phyloP scores from a whole-genome alignment of 176 grass and related monocot genomes.

The Cenchrus americanus region DNA sequence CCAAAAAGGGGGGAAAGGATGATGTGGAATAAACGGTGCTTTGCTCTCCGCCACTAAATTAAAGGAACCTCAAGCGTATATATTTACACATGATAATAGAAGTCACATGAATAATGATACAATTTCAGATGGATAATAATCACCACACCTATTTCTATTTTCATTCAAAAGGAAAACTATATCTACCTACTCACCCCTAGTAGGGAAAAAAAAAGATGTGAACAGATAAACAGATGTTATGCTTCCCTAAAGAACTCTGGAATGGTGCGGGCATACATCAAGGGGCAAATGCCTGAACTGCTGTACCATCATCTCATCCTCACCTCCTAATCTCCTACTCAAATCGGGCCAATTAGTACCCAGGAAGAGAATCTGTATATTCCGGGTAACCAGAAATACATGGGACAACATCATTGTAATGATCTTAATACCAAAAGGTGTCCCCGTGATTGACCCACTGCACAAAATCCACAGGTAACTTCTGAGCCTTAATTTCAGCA shows the following conservation, averaged over 20 bases:
- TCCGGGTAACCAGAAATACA: constrained; percentile 33
- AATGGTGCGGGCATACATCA: constrained; percentile 33
- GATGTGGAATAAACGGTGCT: not conserved
- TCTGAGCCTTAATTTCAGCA: constrained; percentile 39
- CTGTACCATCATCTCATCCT: constrained; percentile 25
- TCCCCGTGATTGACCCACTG: constrained; percentile 59
- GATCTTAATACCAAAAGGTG: constrained; percentile 55
- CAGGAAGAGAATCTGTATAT: constrained; percentile 33
- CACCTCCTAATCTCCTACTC: constrained; percentile 9
- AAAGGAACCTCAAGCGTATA: constrained; percentile 7
- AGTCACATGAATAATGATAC: constrained; percentile 36
- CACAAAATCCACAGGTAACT: constrained; percentile 56
- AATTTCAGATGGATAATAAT: constrained; percentile 27
- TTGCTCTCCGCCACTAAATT: constrained; percentile 7
- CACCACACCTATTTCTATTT: constrained; percentile 31
- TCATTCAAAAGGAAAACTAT: constrained; percentile 4
- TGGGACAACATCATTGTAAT: constrained; percentile 20
- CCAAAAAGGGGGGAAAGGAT: not conserved
- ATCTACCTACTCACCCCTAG: constrained; percentile 27
- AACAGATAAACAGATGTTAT: constrained; percentile 47
- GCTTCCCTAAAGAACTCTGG: constrained; percentile 24
- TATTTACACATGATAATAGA: constrained; percentile 45
- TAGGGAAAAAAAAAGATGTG: constrained; percentile 33
- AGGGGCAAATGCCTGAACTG: constrained; percentile 2
- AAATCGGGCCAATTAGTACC: constrained; percentile 16